phyloP scores from a whole-genome alignment of 1,284 basidiomycete species.

The Irpex lacteus region DNA sequence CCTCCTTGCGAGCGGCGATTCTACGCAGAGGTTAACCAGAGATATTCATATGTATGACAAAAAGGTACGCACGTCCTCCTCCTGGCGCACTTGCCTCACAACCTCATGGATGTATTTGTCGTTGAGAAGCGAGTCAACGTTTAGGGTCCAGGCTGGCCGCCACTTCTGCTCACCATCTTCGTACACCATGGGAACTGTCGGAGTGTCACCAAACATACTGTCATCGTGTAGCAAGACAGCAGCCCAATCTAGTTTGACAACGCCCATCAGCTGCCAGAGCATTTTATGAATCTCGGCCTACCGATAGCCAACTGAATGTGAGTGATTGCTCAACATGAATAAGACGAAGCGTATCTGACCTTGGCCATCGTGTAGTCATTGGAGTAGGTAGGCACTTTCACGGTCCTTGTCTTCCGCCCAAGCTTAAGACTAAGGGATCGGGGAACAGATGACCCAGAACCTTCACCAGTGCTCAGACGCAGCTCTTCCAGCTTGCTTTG shows the following conservation, averaged over 20 bases:
- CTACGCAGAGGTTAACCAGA: not conserved
- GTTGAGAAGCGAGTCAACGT: not conserved
- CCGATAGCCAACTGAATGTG: not conserved
- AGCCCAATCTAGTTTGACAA: not conserved
- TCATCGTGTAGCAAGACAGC: not conserved
- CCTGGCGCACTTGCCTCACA: not conserved
- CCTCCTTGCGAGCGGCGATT: not conserved
- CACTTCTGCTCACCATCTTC: not conserved
- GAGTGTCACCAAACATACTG: not conserved
- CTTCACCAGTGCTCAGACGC: too few relatives aligned
- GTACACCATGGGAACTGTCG: not conserved
- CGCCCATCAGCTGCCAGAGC: not conserved
- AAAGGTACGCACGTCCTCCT: not conserved
- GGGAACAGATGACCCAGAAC: too few relatives aligned
- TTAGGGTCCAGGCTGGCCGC: not conserved
- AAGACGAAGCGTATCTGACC: not conserved
- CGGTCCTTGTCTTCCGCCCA: too few relatives aligned
- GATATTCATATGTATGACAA: not conserved
- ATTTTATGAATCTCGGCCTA: not conserved
- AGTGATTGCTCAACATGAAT: not conserved
- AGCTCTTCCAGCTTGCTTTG: too few relatives aligned
- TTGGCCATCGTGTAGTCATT: not conserved
- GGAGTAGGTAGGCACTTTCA: too few relatives aligned
- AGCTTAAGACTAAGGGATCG: too few relatives aligned
- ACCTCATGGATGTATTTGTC: not conserved